phyloP scores from a whole-genome alignment of 768 basidiomycete genomes.

The Pisolithus microcarpus region DNA sequence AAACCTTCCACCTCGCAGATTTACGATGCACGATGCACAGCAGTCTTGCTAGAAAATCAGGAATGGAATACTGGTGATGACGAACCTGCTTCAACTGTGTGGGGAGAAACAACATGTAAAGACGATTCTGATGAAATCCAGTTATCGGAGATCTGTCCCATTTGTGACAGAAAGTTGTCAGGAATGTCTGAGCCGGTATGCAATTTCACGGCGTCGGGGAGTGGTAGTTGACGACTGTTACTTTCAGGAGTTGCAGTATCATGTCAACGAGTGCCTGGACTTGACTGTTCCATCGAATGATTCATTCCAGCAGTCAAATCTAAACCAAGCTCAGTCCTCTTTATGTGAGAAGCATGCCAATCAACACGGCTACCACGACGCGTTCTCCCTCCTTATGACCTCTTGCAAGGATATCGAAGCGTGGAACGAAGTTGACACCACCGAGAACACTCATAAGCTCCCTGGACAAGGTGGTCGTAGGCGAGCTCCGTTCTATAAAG shows the following conservation, averaged over 20 bases:
- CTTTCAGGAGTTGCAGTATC: slow-evolving; percentile 41
- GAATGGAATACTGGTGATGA: slow-evolving; percentile 76
- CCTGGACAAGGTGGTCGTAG: slow-evolving; percentile 48
- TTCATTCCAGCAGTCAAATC: background rate
- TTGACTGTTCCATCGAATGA: slow-evolving; percentile 9
- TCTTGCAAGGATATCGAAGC: slow-evolving; percentile 71
- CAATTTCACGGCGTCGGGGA: slow-evolving; percentile 16
- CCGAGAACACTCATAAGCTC: slow-evolving; percentile 42
- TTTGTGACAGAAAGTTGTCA: slow-evolving; percentile 17
- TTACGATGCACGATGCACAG: background rate
- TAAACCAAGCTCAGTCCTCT: background rate
- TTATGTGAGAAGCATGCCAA: background rate
- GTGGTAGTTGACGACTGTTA: slow-evolving; percentile 8
- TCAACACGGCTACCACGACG: slow-evolving; percentile 20
- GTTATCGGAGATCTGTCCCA: slow-evolving; percentile 14
- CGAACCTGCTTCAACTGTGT: slow-evolving; percentile 38
- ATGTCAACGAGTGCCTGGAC: slow-evolving; percentile 56
- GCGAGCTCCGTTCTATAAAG: slow-evolving; percentile 92
- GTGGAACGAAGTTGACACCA: slow-evolving; percentile 73
- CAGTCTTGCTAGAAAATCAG: slow-evolving; percentile 15
- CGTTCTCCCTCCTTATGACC: slow-evolving; percentile 87
- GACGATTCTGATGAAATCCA: background rate
- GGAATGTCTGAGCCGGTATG: slow-evolving; percentile 15
- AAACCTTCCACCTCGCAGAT: too few relatives aligned
- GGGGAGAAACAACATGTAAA: slow-evolving; percentile 23